phyloP scores from a whole-genome alignment of 148 eudicot species.

The Linanthus parryae region DNA sequence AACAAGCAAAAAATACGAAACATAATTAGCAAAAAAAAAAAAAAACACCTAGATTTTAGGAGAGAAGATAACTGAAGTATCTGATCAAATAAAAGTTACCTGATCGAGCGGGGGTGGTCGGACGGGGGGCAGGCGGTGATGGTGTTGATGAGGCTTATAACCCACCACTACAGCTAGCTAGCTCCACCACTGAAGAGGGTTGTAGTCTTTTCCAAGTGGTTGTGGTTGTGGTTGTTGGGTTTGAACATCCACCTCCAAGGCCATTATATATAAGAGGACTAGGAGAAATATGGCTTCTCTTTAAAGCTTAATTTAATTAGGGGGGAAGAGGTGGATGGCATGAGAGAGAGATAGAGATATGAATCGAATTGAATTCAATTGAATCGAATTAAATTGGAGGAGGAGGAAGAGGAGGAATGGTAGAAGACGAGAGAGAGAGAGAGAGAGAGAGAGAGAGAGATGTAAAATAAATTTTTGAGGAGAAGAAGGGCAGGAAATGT shows the following conservation, averaged over 20 bases:
- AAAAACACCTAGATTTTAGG: not conserved
- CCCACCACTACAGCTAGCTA: not conserved
- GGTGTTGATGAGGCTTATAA: not conserved
- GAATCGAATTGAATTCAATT: conserved; percentile 21
- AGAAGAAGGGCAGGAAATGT: conserved; percentile 12
- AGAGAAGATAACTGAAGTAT: not conserved
- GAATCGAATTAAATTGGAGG: conserved; percentile 12
- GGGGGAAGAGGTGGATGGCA: conserved; percentile 13
- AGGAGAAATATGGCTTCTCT: conserved; percentile 35
- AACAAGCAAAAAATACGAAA: not conserved
- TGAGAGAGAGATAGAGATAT: conserved; percentile 19
- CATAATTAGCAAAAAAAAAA: not conserved
- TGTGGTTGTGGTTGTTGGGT: conserved; percentile 30
- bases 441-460: conserved; percentile 13
- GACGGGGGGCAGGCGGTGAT: not conserved
- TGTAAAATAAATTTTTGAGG: conserved; percentile 19
- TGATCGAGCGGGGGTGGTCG: not conserved
- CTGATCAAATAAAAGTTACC: not conserved
- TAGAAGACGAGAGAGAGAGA: conserved; percentile 20
- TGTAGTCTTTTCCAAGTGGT: not conserved
- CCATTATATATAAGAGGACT: conserved; percentile 46
- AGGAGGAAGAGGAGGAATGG: conserved; percentile 13
- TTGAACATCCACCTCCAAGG: conserved; percentile 28
- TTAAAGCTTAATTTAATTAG: conserved; percentile 47
- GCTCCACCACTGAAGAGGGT: conserved; percentile 3